Percentiles rank a stretch among this genome's conserved stretches.
phyloP scores from a whole-genome alignment of 257 asterid genomes.

The Lithospermum erythrorhizon region DNA sequence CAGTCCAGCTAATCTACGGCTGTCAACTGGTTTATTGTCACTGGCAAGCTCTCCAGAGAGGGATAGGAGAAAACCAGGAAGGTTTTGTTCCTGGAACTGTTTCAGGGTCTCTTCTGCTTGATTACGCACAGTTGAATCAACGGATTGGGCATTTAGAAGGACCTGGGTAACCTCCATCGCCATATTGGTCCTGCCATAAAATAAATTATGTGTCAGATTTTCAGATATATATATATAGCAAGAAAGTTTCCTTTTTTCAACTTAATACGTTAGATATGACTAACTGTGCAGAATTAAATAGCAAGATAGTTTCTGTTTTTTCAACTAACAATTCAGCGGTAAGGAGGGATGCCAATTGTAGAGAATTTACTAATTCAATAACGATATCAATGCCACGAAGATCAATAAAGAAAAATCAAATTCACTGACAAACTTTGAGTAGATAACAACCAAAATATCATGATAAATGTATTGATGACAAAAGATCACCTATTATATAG shows the following conservation, averaged over 20 bases:
- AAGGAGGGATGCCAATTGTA: background rate
- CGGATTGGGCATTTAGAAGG: constrained; percentile 71
- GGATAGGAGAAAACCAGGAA: constrained; percentile 57
- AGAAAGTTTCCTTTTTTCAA: background rate
- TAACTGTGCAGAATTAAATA: background rate
- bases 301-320: no score
- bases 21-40: constrained; percentile 74
- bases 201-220: background rate
- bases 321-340: background rate
- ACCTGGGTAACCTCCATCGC: constrained; percentile 82
- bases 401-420: background rate
- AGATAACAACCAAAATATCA: constrained; percentile 12
- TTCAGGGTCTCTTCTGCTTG: constrained; percentile 65
- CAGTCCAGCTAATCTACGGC: constrained; percentile 76
- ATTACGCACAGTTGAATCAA: constrained; percentile 58
- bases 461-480: background rate
- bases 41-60: constrained; percentile 66
- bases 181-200: constrained; percentile 32
- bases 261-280: constrained; percentile 5
- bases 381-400: background rate
- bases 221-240: background rate
- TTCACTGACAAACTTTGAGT: background rate
- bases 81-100: constrained; percentile 89
- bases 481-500: background rate
- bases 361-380: background rate